Conservation (phyloP, 2,329 filamentous ascomycete genomes). For the Microascus cirrosus region DNA sequence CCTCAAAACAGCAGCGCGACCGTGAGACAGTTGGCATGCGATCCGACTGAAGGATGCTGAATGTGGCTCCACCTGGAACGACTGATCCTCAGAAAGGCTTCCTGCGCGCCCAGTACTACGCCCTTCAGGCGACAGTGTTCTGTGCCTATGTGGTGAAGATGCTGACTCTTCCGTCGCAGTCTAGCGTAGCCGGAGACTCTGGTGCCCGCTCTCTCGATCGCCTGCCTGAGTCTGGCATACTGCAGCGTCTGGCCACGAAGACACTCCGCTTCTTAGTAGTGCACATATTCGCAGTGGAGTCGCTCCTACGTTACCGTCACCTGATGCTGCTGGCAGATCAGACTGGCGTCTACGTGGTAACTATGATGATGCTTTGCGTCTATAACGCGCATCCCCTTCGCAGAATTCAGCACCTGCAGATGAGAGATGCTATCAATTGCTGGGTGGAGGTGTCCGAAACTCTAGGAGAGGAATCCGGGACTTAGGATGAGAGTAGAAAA, state of each 20-base stretch:
- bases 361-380: slow-evolving; percentile 10
- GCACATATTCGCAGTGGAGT: slow-evolving; percentile 9
- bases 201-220: background rate
- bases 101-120: slow-evolving; percentile 11
- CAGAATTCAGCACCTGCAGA: slow-evolving; percentile 7
- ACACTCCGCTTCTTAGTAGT: slow-evolving; percentile 6
- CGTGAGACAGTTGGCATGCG: too few species aligned
- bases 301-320: slow-evolving; percentile 9
- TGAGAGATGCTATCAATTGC: slow-evolving; percentile 1
- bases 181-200: background rate
- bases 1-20: too few species aligned
- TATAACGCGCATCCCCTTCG: slow-evolving; percentile 5
- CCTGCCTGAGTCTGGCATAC: background rate
- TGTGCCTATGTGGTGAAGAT: slow-evolving; percentile 10
- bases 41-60: too few species aligned
- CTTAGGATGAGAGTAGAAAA: background rate
- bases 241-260: slow-evolving; percentile 1
- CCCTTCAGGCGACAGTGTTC: slow-evolving; percentile 9
- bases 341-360: slow-evolving; percentile 7
- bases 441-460: slow-evolving; percentile 4
- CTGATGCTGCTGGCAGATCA: slow-evolving; percentile 11
- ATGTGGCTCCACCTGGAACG: too few species aligned
- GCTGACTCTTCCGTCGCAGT: background rate
- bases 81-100: slow-evolving; percentile 9
- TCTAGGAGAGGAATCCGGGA: slow-evolving; percentile 4